phyloP scores from a whole-genome alignment of 129 eudicot species.

The Flaveria sonorensis region DNA sequence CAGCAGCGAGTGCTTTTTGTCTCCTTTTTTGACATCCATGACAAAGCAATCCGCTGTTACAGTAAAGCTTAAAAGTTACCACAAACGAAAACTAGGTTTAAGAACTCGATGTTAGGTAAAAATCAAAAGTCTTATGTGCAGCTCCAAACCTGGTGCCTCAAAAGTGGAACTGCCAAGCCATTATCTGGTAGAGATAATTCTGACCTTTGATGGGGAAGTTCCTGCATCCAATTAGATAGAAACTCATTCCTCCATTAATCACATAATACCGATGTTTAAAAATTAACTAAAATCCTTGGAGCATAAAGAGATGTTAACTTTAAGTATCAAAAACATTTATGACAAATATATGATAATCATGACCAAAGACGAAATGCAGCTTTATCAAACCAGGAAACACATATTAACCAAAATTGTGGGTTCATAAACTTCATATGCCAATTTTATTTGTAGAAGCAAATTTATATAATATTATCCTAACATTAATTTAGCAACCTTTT shows the following conservation, averaged over 20 bases:
- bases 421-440: background rate
- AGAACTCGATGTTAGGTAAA: slow-evolving; percentile 16
- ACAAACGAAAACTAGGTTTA: slow-evolving; percentile 6
- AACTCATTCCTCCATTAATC: slow-evolving; percentile 10
- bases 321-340: slow-evolving; percentile 12
- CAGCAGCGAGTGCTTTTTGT: slow-evolving; percentile 59
- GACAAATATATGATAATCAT: background rate
- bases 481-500: background rate
- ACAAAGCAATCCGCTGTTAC: slow-evolving; percentile 80
- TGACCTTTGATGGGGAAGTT: slow-evolving; percentile 51
- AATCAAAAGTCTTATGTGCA: slow-evolving; percentile 8
- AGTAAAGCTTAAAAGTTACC: slow-evolving; percentile 28
- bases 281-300: background rate
- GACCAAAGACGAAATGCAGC: slow-evolving; percentile 6
- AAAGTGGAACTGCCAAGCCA: slow-evolving; percentile 70
- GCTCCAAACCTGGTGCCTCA: slow-evolving; percentile 78
- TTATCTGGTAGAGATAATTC: slow-evolving; percentile 60
- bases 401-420: slow-evolving; percentile 7
- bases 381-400: slow-evolving; percentile 22
- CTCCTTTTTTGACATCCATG: slow-evolving; percentile 93
- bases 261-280: slow-evolving; percentile 16
- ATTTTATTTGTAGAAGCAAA: background rate
- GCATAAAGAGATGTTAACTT: slow-evolving; percentile 8
- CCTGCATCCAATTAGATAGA: slow-evolving; percentile 43
- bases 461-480: background rate